These are phyloP conservation scores for Plasmodium berghei DNA, from an alignment of 169 alveolate genomes.

Conservation along the genomic window DNA sequence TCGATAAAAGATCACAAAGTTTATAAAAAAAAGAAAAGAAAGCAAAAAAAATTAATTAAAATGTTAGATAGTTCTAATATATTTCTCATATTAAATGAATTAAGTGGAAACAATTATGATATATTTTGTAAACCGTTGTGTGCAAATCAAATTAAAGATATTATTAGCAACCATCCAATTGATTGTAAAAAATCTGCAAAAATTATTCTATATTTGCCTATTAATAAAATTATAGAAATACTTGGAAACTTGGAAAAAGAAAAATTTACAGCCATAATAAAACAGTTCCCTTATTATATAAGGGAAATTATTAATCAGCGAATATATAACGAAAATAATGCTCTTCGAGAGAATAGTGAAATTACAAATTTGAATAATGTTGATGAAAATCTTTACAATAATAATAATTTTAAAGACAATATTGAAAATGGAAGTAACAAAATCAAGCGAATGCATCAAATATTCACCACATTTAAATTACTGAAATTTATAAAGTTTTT, in stretches of 20 bases:
- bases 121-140: slow-evolving; percentile 23
- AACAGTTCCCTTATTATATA: slow-evolving; percentile 22
- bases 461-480: slow-evolving; percentile 42
- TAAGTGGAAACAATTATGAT: slow-evolving; percentile 19
- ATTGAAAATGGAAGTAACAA: not conserved
- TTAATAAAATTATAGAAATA: slow-evolving; percentile 17
- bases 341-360: too few species aligned
- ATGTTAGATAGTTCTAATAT: slow-evolving; percentile 21
- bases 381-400: too few species aligned
- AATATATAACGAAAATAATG: not conserved
- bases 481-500: slow-evolving; percentile 27
- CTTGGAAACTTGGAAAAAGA: slow-evolving; percentile 12
- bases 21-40: not conserved
- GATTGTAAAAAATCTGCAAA: slow-evolving; percentile 11
- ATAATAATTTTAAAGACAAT: too few species aligned
- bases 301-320: slow-evolving; percentile 6
- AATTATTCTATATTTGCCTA: slow-evolving; percentile 37
- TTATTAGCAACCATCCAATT: slow-evolving; percentile 2
- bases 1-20: not conserved
- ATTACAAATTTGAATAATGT: too few species aligned
- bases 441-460: slow-evolving; percentile 43
- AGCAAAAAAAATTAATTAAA: slow-evolving; percentile 14
- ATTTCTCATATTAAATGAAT: slow-evolving; percentile 19
- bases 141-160: slow-evolving; percentile 14
- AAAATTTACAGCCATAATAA: slow-evolving; percentile 7